These are phyloP conservation scores for Diophrys sp. DNA, from an alignment of 73 alveolate species.

Conservation along the genomic window DNA sequence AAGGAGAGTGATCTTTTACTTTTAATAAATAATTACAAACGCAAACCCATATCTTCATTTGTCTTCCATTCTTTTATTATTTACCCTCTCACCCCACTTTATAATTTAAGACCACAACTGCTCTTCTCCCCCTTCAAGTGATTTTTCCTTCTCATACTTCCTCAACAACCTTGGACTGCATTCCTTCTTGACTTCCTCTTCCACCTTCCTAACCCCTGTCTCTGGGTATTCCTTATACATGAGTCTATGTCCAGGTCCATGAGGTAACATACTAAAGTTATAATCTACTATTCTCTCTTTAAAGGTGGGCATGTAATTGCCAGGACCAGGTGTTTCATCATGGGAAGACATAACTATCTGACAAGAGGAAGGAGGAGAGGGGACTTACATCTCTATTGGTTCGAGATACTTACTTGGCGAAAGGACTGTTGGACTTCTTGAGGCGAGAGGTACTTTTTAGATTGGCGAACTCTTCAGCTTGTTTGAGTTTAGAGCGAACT, in stretches of 20 bases:
- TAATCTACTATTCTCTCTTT: background rate
- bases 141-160: background rate
- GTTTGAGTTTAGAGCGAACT: background rate
- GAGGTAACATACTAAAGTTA: background rate
- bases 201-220: background rate
- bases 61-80: too few species aligned
- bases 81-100: too few species aligned
- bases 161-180: background rate
- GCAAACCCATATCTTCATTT: too few species aligned
- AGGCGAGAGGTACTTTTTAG: background rate
- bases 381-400: background rate
- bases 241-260: background rate
- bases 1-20: conserved; percentile 31
- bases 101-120: too few species aligned
- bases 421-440: background rate
- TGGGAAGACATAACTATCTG: background rate
- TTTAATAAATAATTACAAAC: too few species aligned
- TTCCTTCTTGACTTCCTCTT: background rate
- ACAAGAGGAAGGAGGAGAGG: background rate
- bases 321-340: background rate
- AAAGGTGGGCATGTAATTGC: background rate
- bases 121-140: too few species aligned
- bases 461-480: background rate
- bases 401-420: background rate
- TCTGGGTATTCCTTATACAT: background rate